Evolutionary conservation across 257 asterid genomes (phyloP).

Genomic region (Solanum pennellii): DNA sequence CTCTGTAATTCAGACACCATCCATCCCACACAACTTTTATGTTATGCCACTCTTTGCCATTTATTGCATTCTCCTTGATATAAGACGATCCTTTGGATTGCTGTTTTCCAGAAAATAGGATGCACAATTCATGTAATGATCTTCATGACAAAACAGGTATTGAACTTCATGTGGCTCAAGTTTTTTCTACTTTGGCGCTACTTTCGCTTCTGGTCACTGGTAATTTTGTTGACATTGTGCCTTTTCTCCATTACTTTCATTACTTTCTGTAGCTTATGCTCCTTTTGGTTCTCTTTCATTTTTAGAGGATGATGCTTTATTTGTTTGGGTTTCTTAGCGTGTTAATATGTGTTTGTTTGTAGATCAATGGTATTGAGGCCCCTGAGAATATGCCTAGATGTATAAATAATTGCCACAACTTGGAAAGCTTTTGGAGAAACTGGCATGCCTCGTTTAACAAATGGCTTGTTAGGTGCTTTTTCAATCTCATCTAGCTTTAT

Average conservation of each 20-base stretch:
- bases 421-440: conserved; percentile 91
- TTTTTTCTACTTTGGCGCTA: conserved; percentile 93
- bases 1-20: background rate
- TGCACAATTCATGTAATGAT: background rate
- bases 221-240: conserved; percentile 19
- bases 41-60: background rate
- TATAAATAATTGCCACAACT: conserved; percentile 81
- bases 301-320: background rate
- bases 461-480: conserved; percentile 87
- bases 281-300: background rate
- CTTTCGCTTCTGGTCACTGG: conserved; percentile 93
- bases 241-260: background rate
- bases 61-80: background rate
- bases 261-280: background rate
- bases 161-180: conserved; percentile 96
- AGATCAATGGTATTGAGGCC: conserved; percentile 88
- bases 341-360: conserved; percentile 3
- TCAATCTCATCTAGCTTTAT: background rate
- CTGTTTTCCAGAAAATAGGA: background rate
- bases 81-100: background rate
- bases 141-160: conserved; percentile 41
- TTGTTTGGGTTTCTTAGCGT: background rate
- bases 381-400: conserved; percentile 98
- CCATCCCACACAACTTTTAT: background rate
- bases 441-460: conserved; percentile 99